These are phyloP conservation scores for Aspergillus thermomutatus DNA, from an alignment of 2,329 filamentous ascomycete species.

Conservation along the genomic window DNA sequence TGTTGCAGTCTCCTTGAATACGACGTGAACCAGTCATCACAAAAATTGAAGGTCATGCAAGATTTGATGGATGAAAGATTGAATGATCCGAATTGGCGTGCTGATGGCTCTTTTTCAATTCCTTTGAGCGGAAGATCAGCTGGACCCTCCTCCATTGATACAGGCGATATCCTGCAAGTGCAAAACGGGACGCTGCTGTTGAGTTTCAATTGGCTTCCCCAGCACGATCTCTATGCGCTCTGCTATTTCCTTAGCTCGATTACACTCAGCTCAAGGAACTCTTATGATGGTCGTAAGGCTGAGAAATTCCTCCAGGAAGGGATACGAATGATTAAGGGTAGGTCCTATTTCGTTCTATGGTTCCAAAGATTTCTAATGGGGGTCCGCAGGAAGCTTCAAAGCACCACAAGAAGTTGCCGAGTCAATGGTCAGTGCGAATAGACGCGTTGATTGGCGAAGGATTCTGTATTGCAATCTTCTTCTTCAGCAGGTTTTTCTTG, in stretches of 20 bases:
- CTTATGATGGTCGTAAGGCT: constrained; percentile 51
- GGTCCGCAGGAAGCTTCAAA: constrained; percentile 32
- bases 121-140: constrained; percentile 43
- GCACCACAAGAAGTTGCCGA: constrained; percentile 44
- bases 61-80: constrained; percentile 50
- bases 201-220: constrained; percentile 58
- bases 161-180: constrained; percentile 41
- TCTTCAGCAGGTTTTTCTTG: constrained; percentile 67
- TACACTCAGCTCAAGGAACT: constrained; percentile 54
- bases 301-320: constrained; percentile 58
- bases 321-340: constrained; percentile 49
- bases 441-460: constrained; percentile 61
- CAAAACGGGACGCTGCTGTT: constrained; percentile 46
- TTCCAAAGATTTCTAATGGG: constrained; percentile 17
- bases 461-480: constrained; percentile 66
- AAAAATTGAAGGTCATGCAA: constrained; percentile 57
- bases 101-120: constrained; percentile 47
- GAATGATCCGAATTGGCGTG: constrained; percentile 43
- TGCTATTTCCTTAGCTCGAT: constrained; percentile 58
- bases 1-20: constrained; percentile 57
- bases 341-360: constrained; percentile 9
- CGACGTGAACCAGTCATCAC: constrained; percentile 48
- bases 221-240: constrained; percentile 57
- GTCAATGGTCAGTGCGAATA: constrained; percentile 57
- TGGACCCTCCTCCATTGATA: constrained; percentile 36